Conservation (phyloP, 495 filamentous ascomycete species). For the Pseudoneurospora amorphoporcata region DNA sequence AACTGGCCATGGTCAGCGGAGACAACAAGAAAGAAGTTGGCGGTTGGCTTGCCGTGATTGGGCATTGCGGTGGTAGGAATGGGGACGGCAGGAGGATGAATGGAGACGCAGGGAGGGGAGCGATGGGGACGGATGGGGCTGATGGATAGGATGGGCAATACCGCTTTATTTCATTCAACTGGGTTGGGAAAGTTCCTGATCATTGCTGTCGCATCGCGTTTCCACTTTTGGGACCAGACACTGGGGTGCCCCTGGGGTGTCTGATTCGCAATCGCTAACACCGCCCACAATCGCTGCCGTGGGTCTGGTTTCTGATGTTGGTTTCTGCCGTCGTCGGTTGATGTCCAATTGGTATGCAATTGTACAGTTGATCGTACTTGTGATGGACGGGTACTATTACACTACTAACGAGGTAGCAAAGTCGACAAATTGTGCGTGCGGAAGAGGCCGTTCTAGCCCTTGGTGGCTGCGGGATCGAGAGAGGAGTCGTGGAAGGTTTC, state of each 20-base stretch:
- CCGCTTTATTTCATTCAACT: neutral
- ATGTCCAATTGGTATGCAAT: neutral
- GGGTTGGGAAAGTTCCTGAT: neutral
- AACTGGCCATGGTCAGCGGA: neutral
- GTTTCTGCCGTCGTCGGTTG: neutral
- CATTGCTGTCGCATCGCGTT: neutral
- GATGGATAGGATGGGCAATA: neutral
- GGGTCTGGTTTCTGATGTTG: neutral
- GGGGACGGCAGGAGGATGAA: neutral
- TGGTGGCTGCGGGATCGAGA: neutral
- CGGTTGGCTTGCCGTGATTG: neutral
- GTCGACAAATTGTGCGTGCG: neutral
- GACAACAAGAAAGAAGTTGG: neutral
- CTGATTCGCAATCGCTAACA: neutral
- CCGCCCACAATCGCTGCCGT: neutral
- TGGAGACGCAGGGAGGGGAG: neutral
- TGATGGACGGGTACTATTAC: neutral
- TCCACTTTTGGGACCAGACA: neutral
- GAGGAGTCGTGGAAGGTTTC: neutral
- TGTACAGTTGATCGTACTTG: neutral
- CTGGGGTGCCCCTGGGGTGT: neutral
- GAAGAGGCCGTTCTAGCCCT: neutral
- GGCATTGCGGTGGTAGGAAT: neutral
- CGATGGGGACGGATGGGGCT: neutral
- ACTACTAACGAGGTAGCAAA: neutral